These are phyloP conservation scores for Malus hybrid DNA, from an alignment of 331 rosid species.

Conservation along the genomic window DNA sequence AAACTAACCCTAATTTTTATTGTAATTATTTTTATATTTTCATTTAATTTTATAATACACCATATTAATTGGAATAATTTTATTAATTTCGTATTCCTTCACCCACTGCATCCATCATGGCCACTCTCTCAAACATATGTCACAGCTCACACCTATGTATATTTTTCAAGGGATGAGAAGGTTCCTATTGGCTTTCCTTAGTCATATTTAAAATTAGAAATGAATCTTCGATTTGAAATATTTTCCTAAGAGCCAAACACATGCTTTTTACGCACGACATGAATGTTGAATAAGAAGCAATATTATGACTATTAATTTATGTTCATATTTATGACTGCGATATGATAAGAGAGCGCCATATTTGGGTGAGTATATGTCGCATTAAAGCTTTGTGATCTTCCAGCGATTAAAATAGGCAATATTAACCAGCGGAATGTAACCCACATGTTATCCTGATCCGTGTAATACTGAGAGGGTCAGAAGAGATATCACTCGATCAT, in stretches of 20 bases:
- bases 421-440: constrained; percentile 14
- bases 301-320: too few relatives aligned
- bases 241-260: constrained; percentile 5
- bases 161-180: constrained; percentile 5
- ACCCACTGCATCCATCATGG: constrained; percentile 31
- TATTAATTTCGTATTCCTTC: constrained; percentile 1
- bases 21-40: too few relatives aligned
- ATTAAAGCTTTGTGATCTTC: constrained; percentile 13
- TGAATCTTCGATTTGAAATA: neutral
- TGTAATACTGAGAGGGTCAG: neutral
- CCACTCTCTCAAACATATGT: neutral
- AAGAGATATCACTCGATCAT: too few relatives aligned
- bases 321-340: neutral
- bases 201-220: neutral
- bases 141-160: neutral
- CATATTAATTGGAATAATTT: neutral
- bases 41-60: too few relatives aligned
- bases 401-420: neutral
- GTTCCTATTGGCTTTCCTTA: constrained; percentile 4
- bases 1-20: too few relatives aligned
- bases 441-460: constrained; percentile 39
- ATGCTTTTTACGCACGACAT: constrained; percentile 5
- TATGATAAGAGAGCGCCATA: neutral
- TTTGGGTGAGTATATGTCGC: neutral
- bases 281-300: neutral